Percentiles rank a stretch among this genome's conserved stretches.
These are phyloP conservation scores for Botrytis elliptica DNA, from an alignment of 2,329 filamentous ascomycete genomes.

Conservation along the genomic window DNA sequence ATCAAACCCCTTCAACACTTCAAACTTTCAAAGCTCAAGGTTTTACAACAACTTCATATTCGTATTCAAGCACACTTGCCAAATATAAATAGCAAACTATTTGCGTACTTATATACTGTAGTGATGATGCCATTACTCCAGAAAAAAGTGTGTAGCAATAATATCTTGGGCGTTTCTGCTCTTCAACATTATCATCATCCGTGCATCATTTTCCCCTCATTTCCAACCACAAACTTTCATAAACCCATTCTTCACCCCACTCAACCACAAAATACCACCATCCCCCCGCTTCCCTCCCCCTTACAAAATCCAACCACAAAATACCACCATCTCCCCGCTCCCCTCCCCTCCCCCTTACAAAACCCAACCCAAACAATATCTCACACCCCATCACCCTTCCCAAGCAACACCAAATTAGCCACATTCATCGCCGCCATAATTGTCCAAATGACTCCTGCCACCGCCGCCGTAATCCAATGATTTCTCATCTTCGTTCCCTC, in stretches of 20 bases:
- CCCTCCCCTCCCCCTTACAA: not conserved
- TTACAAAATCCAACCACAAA: not conserved
- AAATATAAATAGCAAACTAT: not conserved
- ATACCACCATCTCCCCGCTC: no score
- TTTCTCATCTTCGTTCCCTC: slow-evolving; percentile 62
- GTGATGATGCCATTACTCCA: not conserved
- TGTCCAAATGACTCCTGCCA: slow-evolving; percentile 74
- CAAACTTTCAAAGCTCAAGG: not conserved
- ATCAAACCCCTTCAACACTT: no score
- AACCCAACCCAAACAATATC: not conserved
- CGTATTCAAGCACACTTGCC: not conserved
- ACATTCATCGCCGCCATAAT: slow-evolving; percentile 70
- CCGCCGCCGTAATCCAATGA: slow-evolving; percentile 58
- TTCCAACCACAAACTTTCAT: no score
- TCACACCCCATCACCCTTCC: slow-evolving; percentile 36
- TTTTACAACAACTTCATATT: not conserved
- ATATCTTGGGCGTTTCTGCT: not conserved
- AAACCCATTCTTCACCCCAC: not conserved
- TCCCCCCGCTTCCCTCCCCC: not conserved
- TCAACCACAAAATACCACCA: not conserved
- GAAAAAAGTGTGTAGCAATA: not conserved
- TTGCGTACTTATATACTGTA: not conserved
- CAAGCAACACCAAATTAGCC: slow-evolving; percentile 69
- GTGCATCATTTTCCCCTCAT: not conserved
- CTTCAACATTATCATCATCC: not conserved